phyloP scores from a whole-genome alignment of 306 rosid species.

The Fragaria vesca region DNA sequence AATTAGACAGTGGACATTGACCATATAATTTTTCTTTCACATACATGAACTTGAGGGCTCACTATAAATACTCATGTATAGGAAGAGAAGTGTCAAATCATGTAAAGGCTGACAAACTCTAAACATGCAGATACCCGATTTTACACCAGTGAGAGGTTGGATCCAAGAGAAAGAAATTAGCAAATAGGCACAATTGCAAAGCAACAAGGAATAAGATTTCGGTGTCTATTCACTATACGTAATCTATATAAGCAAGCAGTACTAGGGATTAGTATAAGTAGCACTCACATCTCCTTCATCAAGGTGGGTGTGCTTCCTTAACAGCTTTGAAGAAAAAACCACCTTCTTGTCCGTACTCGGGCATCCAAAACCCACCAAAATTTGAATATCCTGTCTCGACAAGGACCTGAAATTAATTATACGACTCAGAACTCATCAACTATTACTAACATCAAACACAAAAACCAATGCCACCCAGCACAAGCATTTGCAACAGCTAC shows the following conservation, averaged over 20 bases:
- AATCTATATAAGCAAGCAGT: neutral
- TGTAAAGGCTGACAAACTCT: neutral
- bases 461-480: slow-evolving; percentile 1
- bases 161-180: neutral
- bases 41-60: no score
- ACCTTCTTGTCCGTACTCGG: slow-evolving; percentile 79
- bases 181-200: neutral
- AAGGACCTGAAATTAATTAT: slow-evolving; percentile 70
- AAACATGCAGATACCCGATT: neutral
- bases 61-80: neutral
- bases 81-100: neutral
- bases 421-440: slow-evolving; percentile 32
- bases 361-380: slow-evolving; percentile 94
- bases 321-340: slow-evolving; percentile 85
- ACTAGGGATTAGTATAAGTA: neutral
- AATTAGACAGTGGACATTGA: neutral
- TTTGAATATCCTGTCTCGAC: slow-evolving; percentile 78
- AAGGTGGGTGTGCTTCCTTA: slow-evolving; percentile 80
- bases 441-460: slow-evolving; percentile 3
- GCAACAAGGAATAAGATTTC: neutral
- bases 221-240: neutral
- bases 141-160: neutral
- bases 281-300: slow-evolving; percentile 97
- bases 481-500: slow-evolving; percentile 19
- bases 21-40: no score